Percentiles rank a stretch among this genome's conserved stretches.
These are phyloP conservation scores for Bipolaris sorokiniana DNA, from an alignment of 2,329 filamentous ascomycete species.

Conservation along the genomic window DNA sequence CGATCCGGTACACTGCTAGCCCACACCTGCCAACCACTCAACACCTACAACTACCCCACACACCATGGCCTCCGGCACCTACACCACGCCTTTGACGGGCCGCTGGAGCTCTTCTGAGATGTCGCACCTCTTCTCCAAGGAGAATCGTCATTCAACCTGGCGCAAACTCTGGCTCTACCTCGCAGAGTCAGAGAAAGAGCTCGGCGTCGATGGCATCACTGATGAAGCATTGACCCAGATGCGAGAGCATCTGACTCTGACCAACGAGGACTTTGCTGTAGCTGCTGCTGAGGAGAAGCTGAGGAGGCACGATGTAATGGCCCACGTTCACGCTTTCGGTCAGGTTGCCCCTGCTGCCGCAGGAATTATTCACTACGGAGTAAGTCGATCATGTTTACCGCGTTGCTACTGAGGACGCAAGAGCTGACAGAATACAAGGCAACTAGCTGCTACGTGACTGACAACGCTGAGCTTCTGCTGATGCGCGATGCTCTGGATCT, in stretches of 20 bases:
- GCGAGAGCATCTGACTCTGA: slow-evolving; percentile 52
- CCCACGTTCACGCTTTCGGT: slow-evolving; percentile 75
- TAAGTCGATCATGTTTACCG: slow-evolving; percentile 48
- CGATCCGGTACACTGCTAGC: not conserved
- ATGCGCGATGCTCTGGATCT: slow-evolving; percentile 76
- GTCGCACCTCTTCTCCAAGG: slow-evolving; percentile 76
- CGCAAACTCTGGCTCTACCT: slow-evolving; percentile 85
- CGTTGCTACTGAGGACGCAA: not conserved
- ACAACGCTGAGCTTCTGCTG: slow-evolving; percentile 62
- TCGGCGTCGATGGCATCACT: slow-evolving; percentile 74
- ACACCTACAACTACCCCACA: not conserved
- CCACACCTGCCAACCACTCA: slow-evolving; percentile 4
- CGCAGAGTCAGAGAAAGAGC: slow-evolving; percentile 79
- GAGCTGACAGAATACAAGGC: slow-evolving; percentile 69
- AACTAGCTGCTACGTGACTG: slow-evolving; percentile 37
- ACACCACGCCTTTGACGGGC: slow-evolving; percentile 37
- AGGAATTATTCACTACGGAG: slow-evolving; percentile 77
- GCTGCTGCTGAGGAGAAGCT: slow-evolving; percentile 58
- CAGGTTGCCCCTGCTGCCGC: slow-evolving; percentile 75
- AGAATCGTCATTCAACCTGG: slow-evolving; percentile 78
- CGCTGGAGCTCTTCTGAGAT: slow-evolving; percentile 69
- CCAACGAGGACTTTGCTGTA: slow-evolving; percentile 56
- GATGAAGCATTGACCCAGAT: slow-evolving; percentile 63
- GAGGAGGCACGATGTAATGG: slow-evolving; percentile 71
- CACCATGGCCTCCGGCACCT: slow-evolving; percentile 32